These are phyloP conservation scores for Xerophyta viscosa DNA, from an alignment of 106 monocot genomes.

Conservation along the genomic window DNA sequence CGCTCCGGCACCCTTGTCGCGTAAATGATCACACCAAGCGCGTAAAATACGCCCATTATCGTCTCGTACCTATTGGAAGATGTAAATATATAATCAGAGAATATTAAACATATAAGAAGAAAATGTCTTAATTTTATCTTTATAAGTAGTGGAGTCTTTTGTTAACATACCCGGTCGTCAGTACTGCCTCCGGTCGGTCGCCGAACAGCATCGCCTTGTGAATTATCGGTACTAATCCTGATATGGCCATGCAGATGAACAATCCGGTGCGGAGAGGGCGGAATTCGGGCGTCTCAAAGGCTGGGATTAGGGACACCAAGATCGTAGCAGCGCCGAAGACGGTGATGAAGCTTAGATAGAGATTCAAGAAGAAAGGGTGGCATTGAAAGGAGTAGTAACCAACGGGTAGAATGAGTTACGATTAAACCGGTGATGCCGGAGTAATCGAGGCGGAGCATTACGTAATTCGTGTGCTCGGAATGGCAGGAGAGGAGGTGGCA, in stretches of 20 bases:
- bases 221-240: slow-evolving; percentile 53
- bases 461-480: slow-evolving; percentile 52
- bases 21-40: slow-evolving; percentile 51
- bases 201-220: slow-evolving; percentile 54
- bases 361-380: slow-evolving; percentile 44
- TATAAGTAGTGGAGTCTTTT: no score
- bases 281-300: slow-evolving; percentile 45
- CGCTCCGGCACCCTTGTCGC: slow-evolving; percentile 56
- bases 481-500: slow-evolving; percentile 81
- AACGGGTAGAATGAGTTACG: slow-evolving; percentile 79
- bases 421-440: slow-evolving; percentile 60
- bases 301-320: slow-evolving; percentile 41
- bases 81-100: no score
- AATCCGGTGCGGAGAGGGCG: slow-evolving; percentile 37
- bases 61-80: slow-evolving; percentile 56
- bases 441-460: slow-evolving; percentile 79
- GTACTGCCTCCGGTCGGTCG: slow-evolving; percentile 39
- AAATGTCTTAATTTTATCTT: no score
- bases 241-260: slow-evolving; percentile 63
- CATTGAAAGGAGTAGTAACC: slow-evolving; percentile 80
- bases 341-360: slow-evolving; percentile 64
- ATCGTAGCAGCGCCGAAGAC: slow-evolving; percentile 45
- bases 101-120: no score
- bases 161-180: no score
- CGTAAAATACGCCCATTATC: slow-evolving; percentile 46